Evolutionary conservation across 1,284 basidiomycete species (phyloP), one percentile per base, ranked within the genome.

Genomic region (Schizophyllum amplum): DNA sequence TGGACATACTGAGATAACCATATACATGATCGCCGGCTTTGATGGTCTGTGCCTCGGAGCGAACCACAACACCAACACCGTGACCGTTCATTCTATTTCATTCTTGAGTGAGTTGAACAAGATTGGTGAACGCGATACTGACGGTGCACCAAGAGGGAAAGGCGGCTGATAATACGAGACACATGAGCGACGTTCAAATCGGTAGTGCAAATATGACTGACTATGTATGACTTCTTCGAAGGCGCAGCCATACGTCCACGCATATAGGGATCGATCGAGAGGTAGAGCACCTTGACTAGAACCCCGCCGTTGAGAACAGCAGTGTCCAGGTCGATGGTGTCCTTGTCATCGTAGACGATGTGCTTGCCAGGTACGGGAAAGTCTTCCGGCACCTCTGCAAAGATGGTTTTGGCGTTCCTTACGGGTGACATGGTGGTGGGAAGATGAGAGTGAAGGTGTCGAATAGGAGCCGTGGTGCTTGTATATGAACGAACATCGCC

Each of bases 261-360:
- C 59, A 75, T 55, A 61, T 75, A 77, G 4, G 76, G 77, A 61
- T 79, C 78, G 25, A 77, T 65, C 27, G 69, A 74, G 7, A 80
- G 58, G 0, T 70, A 68, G 21, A 79, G 67, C 0, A 71, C 68
- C 66, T 79, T 78, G 55, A 76, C 62, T 21, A 82, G 70, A 57
- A 77, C 65, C 0, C 77, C 79, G 17, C 79, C 79, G 26, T 79
- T 67, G 15, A 80, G 66, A 4, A 71, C 63, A 0, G 71, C 73
- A 22, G 59, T 70, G 5, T 80, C 77, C 20, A 76, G 65, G 61
- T 82, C 79, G 60, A 83, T 75, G 5, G 67, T 69, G 55, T 68
- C 63, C 6, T 69, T 69, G 1, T 64, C 64, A 59, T 79, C 75
- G 60, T 75, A 71, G 51, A 72, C 65, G 24, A 70, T 68, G 23